These are phyloP conservation scores for Elongisporangium senticosum DNA, from an alignment of 352 stramenopile genomes.

Conservation along the genomic window DNA sequence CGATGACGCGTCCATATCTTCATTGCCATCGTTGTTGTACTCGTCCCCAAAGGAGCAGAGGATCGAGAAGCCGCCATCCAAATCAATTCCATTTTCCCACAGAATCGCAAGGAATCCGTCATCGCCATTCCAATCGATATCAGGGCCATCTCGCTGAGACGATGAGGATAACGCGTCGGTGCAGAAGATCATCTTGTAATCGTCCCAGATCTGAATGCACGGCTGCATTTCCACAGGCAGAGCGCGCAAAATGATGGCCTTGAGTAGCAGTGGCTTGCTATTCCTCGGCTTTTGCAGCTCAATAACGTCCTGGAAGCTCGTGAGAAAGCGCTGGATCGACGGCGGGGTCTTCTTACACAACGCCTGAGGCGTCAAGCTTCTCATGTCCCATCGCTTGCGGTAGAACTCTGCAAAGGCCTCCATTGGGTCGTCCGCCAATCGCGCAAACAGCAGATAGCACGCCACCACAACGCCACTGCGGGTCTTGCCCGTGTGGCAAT, in stretches of 20 bases:
- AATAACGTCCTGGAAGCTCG: conserved; percentile 57
- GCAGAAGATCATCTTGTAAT: conserved; percentile 67
- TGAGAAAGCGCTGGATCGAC: conserved; percentile 70
- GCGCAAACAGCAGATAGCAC: conserved; percentile 90
- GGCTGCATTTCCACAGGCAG: conserved; percentile 69
- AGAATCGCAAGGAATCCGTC: conserved; percentile 76
- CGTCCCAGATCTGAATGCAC: conserved; percentile 82
- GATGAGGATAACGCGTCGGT: conserved; percentile 13
- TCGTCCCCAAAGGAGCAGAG: conserved; percentile 80
- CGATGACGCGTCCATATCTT: conserved; percentile 53
- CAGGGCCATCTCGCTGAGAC: conserved; percentile 12
- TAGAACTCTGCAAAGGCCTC: conserved; percentile 92
- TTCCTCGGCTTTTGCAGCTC: conserved; percentile 48
- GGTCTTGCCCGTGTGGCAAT: conserved; percentile 92
- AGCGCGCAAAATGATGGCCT: conserved; percentile 68
- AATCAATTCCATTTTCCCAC: conserved; percentile 68
- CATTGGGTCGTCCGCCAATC: conserved; percentile 55
- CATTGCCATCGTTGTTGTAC: conserved; percentile 37
- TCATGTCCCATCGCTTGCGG: conserved; percentile 71
- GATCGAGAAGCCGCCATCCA: conserved; percentile 81
- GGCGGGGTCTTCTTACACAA: conserved; percentile 63
- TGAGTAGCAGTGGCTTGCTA: conserved; percentile 63
- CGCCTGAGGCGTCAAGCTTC: conserved; percentile 50
- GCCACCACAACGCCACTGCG: conserved; percentile 90
- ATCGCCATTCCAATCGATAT: conserved; percentile 76